Percentiles rank a stretch among this genome's conserved stretches.
Evolutionary conservation across 345 rosid species (phyloP).

Genomic region (Rubroshorea leprosula): DNA sequence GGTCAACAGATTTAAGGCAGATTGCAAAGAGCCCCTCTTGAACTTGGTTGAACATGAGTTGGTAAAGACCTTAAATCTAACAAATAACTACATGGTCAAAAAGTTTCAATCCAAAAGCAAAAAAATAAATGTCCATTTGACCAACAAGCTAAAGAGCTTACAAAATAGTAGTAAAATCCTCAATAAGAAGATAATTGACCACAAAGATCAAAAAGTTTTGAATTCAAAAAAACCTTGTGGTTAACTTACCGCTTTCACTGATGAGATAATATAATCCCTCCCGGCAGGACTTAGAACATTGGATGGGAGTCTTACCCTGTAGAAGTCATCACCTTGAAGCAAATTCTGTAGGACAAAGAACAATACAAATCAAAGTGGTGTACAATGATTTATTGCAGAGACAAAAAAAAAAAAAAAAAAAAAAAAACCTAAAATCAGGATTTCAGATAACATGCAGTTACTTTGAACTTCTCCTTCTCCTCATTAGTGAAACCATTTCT

Average conservation of each 20-base stretch:
- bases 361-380: too few relatives aligned
- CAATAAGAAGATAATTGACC: not conserved
- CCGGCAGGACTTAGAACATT: conserved; percentile 77
- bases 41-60: not conserved
- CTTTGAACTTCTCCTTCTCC: too few relatives aligned
- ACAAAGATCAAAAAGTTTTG: not conserved
- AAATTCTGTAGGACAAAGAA: too few relatives aligned
- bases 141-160: not conserved
- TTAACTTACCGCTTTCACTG: conserved; percentile 81
- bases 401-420: too few relatives aligned
- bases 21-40: not conserved
- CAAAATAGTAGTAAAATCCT: not conserved
- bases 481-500: too few relatives aligned
- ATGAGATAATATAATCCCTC: conserved; percentile 61
- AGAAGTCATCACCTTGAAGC: too few relatives aligned
- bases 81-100: not conserved
- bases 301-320: too few relatives aligned
- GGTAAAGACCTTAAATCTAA: not conserved
- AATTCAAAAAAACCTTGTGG: not conserved
- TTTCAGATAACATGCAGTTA: too few relatives aligned
- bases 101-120: not conserved
- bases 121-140: not conserved
- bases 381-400: too few relatives aligned
- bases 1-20: not conserved
- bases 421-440: too few relatives aligned